A percentile compares a stretch with the other conserved stretches of the same genome.
Evolutionary conservation across 139 green algal species (phyloP).

Genomic region (Dunaliella primolecta): DNA sequence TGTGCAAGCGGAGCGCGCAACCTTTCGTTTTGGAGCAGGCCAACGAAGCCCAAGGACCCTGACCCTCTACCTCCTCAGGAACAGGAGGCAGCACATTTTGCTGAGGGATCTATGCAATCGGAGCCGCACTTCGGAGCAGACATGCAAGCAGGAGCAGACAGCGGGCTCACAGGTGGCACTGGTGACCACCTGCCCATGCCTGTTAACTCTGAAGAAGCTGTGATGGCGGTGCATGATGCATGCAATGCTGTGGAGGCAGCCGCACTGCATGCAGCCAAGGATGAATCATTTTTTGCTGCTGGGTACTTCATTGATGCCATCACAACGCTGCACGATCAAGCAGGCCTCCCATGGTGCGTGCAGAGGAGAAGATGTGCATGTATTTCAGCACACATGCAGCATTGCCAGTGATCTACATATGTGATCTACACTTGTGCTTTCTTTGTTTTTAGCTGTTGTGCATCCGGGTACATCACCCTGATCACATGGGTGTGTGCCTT

Average conservation of each 20-base stretch:
- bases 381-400: too few relatives aligned
- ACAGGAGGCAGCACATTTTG: not conserved
- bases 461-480: too few relatives aligned
- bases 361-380: not conserved
- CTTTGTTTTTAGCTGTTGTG: too few relatives aligned
- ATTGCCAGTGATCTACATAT: too few relatives aligned
- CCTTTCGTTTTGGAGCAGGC: not conserved
- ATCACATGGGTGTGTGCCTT: too few relatives aligned
- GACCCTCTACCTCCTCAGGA: not conserved
- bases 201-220: not conserved
- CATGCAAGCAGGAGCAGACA: not conserved
- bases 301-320: constrained; percentile 58
- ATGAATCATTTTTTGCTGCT: constrained; percentile 49
- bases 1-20: not conserved
- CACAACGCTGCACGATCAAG: constrained; percentile 36
- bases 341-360: constrained; percentile 60
- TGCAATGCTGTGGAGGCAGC: constrained; percentile 32
- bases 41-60: not conserved
- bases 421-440: too few relatives aligned
- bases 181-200: not conserved
- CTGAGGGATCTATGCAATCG: not conserved
- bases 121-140: not conserved
- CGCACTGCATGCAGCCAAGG: constrained; percentile 40
- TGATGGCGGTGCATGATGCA: constrained; percentile 33
- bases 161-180: too few relatives aligned